Evolutionary conservation across 1,284 basidiomycete species (phyloP).

Genomic region (Trametes versicolor): DNA sequence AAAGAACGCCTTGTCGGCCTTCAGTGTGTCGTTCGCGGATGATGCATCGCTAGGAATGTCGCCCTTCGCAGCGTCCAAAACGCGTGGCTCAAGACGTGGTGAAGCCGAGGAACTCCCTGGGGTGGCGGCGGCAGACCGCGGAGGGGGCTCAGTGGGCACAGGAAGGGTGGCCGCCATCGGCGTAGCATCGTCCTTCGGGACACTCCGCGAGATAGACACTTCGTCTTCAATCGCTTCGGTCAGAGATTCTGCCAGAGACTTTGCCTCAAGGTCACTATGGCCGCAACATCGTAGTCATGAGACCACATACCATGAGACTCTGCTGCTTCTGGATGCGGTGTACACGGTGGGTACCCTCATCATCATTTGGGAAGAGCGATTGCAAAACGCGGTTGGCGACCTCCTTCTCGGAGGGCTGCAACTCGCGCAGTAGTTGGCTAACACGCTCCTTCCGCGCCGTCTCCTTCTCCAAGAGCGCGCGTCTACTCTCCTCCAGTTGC

Average conservation of each 20-base stretch:
- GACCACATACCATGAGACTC: conserved; percentile 61
- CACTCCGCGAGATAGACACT: conserved; percentile 47
- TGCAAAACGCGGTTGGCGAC: conserved; percentile 72
- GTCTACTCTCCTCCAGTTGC: conserved; percentile 70
- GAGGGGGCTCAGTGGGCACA: conserved; percentile 14
- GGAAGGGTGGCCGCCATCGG: conserved; percentile 28
- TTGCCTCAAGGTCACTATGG: conserved; percentile 17
- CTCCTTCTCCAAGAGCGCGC: conserved; percentile 66
- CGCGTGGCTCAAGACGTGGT: conserved; percentile 15
- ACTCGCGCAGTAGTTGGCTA: conserved; percentile 61
- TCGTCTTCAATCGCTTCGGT: conserved; percentile 78
- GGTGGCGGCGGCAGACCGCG: conserved; percentile 20
- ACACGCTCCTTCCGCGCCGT: conserved; percentile 57
- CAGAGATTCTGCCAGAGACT: conserved; percentile 77
- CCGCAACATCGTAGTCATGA: neutral
- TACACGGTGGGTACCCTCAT: conserved; percentile 61
- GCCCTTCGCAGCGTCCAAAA: conserved; percentile 1
- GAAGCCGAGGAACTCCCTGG: conserved; percentile 17
- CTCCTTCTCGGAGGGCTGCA: conserved; percentile 70
- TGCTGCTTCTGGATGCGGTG: conserved; percentile 61
- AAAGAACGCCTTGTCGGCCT: conserved; percentile 40
- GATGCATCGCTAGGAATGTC: neutral
- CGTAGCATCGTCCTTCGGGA: conserved; percentile 47
- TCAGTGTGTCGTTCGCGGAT: conserved; percentile 14
- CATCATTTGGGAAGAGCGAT: conserved; percentile 71